A percentile compares a stretch with the other conserved stretches of the same genome.
These are phyloP conservation scores for Hymenoscyphus albidus DNA, from an alignment of 2,329 filamentous ascomycete genomes.

Conservation along the genomic window DNA sequence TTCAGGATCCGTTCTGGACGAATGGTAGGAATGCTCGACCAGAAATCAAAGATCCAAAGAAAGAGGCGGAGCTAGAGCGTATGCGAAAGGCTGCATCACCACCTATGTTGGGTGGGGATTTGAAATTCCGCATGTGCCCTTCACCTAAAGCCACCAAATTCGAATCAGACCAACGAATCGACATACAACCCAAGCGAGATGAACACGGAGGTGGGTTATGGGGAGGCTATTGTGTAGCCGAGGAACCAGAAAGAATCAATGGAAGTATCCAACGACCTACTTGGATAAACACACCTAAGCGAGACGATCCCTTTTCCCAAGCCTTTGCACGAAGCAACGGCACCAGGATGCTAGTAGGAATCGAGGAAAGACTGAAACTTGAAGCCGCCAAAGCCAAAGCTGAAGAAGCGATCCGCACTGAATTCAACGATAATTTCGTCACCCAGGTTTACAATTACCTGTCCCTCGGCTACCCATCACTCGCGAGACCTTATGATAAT, in stretches of 20 bases:
- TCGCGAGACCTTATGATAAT: constrained; percentile 76
- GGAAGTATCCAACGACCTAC: constrained; percentile 30
- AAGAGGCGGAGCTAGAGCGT: constrained; percentile 41
- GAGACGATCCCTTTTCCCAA: constrained; percentile 36
- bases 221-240: constrained; percentile 63
- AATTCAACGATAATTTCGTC: constrained; percentile 81
- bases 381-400: constrained; percentile 28
- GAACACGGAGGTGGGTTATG: constrained; percentile 66
- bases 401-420: constrained; percentile 45
- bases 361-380: constrained; percentile 31
- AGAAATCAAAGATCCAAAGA: constrained; percentile 23
- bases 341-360: constrained; percentile 33
- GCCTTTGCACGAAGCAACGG: constrained; percentile 23
- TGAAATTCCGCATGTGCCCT: constrained; percentile 74
- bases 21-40: constrained; percentile 32
- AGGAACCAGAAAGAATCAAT: constrained; percentile 36
- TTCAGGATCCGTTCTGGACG: constrained; percentile 35
- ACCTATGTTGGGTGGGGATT: constrained; percentile 82
- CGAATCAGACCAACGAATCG: constrained; percentile 67
- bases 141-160: constrained; percentile 84
- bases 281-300: constrained; percentile 38
- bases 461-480: constrained; percentile 83
- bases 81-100: constrained; percentile 62
- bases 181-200: constrained; percentile 50
- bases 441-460: constrained; percentile 98